Base-by-base conservation (phyloP, 106 monocot species). In the Gastrodia elata region DNA sequence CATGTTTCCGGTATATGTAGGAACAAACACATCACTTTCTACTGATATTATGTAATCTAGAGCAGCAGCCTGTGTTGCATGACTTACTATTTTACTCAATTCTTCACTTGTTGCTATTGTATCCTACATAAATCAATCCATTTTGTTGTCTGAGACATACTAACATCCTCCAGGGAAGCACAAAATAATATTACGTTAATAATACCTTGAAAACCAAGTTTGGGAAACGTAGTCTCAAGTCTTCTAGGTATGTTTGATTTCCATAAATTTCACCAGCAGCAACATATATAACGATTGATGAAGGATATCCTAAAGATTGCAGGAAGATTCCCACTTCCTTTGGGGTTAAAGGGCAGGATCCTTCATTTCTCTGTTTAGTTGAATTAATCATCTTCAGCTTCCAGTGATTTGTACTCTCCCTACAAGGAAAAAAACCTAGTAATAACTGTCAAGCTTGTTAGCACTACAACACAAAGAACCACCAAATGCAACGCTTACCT, bases 191-290 rank as follows among this genome's bases (percentile, higher is more conserved):
- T 42, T 44, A 27, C 59, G 69, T 15, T 46, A 72, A 13, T 43
- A 39, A 10, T 32, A 97, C 96, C 92, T 97, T 97, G 74, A 90
- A 90, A 76, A 97, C 76, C 74, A 97, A 82, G 75, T 93, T 90
- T 32, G 92, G 92, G 77, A 92, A 97, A 77, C 43, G 76, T 77
- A 72, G 83, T 83, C 83, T 86, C 41, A 97, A 78, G 68, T 86
- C 81, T 20, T 77, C 80, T 33, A 97, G 81, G 59, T 84, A 90
- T 64, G 74, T 80, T 37, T 83, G 79, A 24, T 93, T 88, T 67
- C 94, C 94, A 80, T 75, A 90, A 77, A 96, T 96, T 75, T 89
- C 92, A 68, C 95, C 95, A 73, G 95, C 83, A 59, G 95, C 95
- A 84, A 96, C 74, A 46, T 96, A 96, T 30, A 96, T 88, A 82